Conservation (phyloP, 1,284 basidiomycete species). For the Sparassis latifolia region DNA sequence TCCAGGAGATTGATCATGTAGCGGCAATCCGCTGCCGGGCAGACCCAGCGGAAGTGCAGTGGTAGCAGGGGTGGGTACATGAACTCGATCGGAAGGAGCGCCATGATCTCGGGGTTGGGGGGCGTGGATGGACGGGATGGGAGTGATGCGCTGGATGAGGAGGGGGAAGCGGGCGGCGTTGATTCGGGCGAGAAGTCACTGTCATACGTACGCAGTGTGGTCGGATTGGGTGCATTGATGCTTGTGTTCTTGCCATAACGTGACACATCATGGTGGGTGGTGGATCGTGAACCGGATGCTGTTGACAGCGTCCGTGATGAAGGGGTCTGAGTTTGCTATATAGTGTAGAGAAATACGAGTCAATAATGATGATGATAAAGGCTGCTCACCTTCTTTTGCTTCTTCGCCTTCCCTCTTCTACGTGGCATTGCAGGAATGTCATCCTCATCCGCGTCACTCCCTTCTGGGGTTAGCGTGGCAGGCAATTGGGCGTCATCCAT, state of each 20-base stretch:
- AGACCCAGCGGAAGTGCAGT: conserved; percentile 18
- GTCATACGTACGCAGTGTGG: conserved; percentile 31
- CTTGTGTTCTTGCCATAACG: neutral
- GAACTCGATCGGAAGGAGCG: conserved; percentile 16
- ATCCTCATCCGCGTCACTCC: conserved; percentile 5
- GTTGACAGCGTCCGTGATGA: neutral
- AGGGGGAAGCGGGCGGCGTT: conserved; percentile 33
- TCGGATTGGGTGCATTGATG: conserved; percentile 15
- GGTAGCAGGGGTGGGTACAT: conserved; percentile 15
- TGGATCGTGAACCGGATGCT: conserved; percentile 2
- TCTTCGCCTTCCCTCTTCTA: conserved; percentile 6
- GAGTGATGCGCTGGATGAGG: conserved; percentile 21
- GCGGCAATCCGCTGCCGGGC: conserved; percentile 16
- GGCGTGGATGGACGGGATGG: conserved; percentile 11
- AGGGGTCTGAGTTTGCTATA: neutral
- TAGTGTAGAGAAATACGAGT: neutral
- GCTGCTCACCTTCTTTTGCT: neutral
- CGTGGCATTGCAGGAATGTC: neutral
- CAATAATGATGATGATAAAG: neutral
- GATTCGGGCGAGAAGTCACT: conserved; percentile 45
- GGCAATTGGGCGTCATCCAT: conserved; percentile 15
- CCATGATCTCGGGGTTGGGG: conserved; percentile 14
- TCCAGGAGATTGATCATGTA: conserved; percentile 18
- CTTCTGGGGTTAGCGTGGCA: neutral
- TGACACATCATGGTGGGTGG: neutral